Evolutionary conservation across 345 rosid species (phyloP), one percentile per base, ranked within the genome.

Genomic region (Pistacia vera): DNA sequence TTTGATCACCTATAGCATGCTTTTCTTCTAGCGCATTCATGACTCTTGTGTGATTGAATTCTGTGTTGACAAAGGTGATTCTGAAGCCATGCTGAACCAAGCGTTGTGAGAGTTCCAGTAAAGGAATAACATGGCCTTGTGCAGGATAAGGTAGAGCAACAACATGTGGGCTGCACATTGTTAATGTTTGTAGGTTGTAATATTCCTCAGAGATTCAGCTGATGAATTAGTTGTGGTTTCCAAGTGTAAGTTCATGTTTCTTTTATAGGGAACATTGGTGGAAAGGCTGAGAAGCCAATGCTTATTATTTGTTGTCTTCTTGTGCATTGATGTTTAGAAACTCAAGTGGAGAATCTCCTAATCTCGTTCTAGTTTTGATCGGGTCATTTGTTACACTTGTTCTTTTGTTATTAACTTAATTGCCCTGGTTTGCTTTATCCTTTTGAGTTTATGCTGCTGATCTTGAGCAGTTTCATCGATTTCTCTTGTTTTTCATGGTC

Each of bases 11-110:
- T 18, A 44, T 10, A 5, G 22, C 11, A 66, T 66, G n/a, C 30
- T 10, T 66, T 17, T 10, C 16, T 4, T 12, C 13, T 4, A 38
- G 5, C 8, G 52, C 51, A 41, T n/a, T 65, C 52, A 41, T 14
- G 11, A 65, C 8, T 54, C 69, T 14, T 54, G 44, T 44, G 17
- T 41, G 54, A 66, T 64, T 64, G 35, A 49, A 65, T 3, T 80
- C 73, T 9, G 74, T 64, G 77, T 80, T 80, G 8, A 80, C 59
- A 72, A 80, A 71, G 17, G 77, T 72, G 54, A 80, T 28, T 70
- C 20, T 75, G 74, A 76, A 57, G 11, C 80, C 80, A 60, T 44
- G 63, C 33, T 80, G 36, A 25, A 59, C 68, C 44, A 67, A 36
- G 48, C 60, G 14, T 33, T 51, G 77, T 11, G 80, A 72, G 17